Percentiles rank a stretch among this genome's conserved stretches.
Evolutionary conservation across 306 rosid species (phyloP).

Genomic region (Vicia faba): DNA sequence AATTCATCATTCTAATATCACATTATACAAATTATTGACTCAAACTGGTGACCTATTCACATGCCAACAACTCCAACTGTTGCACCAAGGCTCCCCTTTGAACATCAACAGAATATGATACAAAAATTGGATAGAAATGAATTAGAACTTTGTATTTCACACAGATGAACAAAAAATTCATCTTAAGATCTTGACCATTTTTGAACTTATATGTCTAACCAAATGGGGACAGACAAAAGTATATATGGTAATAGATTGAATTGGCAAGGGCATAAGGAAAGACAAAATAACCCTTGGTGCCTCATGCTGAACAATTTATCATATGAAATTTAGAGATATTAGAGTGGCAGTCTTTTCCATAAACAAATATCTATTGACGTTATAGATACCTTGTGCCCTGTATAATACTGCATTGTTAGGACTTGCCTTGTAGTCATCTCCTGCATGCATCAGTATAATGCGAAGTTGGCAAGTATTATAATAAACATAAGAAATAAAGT

Average conservation of each 20-base stretch:
- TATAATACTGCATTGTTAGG: constrained; percentile 77
- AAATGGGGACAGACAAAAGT: constrained; percentile 13
- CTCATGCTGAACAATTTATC: constrained; percentile 23
- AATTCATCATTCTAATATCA: too few relatives aligned
- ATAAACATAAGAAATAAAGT: background rate
- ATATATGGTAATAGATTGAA: constrained; percentile 4
- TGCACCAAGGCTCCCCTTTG: background rate
- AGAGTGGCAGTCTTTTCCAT: background rate
- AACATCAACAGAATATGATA: constrained; percentile 21
- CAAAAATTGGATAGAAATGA: constrained; percentile 4
- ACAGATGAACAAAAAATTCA: constrained; percentile 23
- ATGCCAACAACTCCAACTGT: constrained; percentile 5
- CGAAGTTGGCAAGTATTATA: constrained; percentile 27
- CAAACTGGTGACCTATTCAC: background rate
- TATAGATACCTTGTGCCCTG: constrained; percentile 66
- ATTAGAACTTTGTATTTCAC: background rate
- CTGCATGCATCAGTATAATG: constrained; percentile 49
- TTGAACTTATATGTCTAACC: constrained; percentile 11
- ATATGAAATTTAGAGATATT: constrained; percentile 7
- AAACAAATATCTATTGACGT: constrained; percentile 23
- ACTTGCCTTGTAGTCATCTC: constrained; percentile 76
- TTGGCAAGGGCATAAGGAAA: constrained; percentile 15
- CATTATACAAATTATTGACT: background rate
- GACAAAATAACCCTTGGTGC: constrained; percentile 4
- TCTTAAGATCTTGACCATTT: background rate